A percentile compares a stretch with the other conserved stretches of the same genome.
phyloP scores from a whole-genome alignment of 108 stramenopile species.

The Hondaea fermentalgiana region DNA sequence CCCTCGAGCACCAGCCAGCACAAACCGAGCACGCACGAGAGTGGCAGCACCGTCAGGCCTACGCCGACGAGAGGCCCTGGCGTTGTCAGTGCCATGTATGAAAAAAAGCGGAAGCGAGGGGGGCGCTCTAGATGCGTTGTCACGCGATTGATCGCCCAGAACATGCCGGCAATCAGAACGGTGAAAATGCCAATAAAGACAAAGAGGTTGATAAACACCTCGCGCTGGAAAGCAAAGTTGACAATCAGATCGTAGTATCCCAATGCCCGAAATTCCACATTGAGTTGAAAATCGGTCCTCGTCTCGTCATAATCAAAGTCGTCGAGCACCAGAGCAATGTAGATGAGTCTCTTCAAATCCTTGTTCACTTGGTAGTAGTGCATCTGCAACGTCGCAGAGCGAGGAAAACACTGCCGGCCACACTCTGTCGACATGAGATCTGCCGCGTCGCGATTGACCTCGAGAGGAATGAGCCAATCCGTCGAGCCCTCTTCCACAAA shows the following conservation, averaged over 20 bases:
- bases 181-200: constrained; percentile 58
- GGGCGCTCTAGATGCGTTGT: constrained; percentile 59
- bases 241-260: constrained; percentile 69
- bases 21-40: constrained; percentile 37
- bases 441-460: constrained; percentile 52
- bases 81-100: constrained; percentile 52
- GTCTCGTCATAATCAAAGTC: constrained; percentile 60
- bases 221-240: constrained; percentile 60
- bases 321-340: constrained; percentile 43
- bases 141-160: constrained; percentile 56
- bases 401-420: constrained; percentile 54
- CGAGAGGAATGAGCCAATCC: constrained; percentile 61
- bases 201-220: constrained; percentile 66
- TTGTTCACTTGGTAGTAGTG: constrained; percentile 60
- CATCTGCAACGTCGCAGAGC: constrained; percentile 55
- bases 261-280: constrained; percentile 54
- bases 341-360: constrained; percentile 58
- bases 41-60: constrained; percentile 55
- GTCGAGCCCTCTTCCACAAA: constrained; percentile 18
- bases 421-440: constrained; percentile 45
- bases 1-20: constrained; percentile 33
- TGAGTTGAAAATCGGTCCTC: constrained; percentile 49
- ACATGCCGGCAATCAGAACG: constrained; percentile 44
- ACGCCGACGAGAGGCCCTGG: constrained; percentile 60
- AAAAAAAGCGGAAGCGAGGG: constrained; percentile 50